Evolutionary conservation across 2,329 filamentous ascomycete genomes (phyloP), one percentile per base, ranked within the genome.

Genomic region (Tolypocladium sp.): DNA sequence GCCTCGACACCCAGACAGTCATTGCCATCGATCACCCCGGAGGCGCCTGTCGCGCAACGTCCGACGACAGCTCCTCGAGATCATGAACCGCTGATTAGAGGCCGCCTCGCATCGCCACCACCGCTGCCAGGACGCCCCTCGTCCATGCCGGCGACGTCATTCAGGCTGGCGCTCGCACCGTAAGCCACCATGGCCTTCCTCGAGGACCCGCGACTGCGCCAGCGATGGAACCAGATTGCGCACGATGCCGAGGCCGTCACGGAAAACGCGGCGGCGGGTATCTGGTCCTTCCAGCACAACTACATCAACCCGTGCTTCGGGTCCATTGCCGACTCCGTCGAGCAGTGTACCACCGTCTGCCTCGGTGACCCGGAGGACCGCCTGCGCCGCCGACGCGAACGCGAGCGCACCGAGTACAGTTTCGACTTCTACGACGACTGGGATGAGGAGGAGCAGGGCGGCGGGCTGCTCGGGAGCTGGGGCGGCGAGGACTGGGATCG

Each of bases 391-490:
- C 75, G 79, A 53, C 79, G 87, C 62, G 86, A 91, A 67, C 83
- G 88, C 52, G 81, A 82, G 25, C 77, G 82, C 10, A 76, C 92
- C 35, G 92, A 97, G 74, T 84, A 89, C 67, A 92, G 85, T 68
- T 97, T 97, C 71, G 93, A 97, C 73, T 97, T 97, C 72, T 97
- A 97, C 76, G 93, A 97, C 73, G 93, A 97, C 73, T 97, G 93
- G 93, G 91, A 96, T 62, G 79, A 82, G 58, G 82, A 84, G 55
- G 77, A 80, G 58, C 73, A 76, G 57, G 57, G 66, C 40, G 82
- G 85, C 44, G 82, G 86, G 0, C 72, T 93, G 55, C 76, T 92
- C 57, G 87, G 82, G 52, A 75, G 85, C 53, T 96, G 91, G 90
- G 87, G 88, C 44, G 86, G 77, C 65, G 92, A 95, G 67, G 92